Percentiles rank a stretch among this genome's conserved stretches.
Conservation (phyloP, 306 rosid genomes). For the Medicago ruthenica region DNA sequence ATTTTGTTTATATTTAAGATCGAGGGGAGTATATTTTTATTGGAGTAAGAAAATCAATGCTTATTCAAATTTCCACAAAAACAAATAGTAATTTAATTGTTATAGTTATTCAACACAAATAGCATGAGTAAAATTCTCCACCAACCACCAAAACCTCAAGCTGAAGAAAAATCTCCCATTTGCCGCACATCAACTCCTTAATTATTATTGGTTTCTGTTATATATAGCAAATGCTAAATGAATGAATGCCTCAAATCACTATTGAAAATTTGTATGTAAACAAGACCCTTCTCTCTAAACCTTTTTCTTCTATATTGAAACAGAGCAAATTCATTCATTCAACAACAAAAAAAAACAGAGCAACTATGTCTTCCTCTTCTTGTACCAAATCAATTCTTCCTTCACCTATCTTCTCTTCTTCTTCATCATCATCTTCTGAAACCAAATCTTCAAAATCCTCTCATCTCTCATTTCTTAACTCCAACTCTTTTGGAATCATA, state of each 20-base stretch:
- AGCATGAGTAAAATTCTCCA: slow-evolving; percentile 7
- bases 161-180: slow-evolving; percentile 2
- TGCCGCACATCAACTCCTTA: neutral
- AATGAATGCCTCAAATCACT: neutral
- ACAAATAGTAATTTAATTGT: neutral
- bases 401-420: slow-evolving; percentile 30
- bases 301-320: neutral
- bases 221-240: slow-evolving; percentile 14
- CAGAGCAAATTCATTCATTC: neutral
- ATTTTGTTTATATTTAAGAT: too few species aligned
- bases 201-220: slow-evolving; percentile 14
- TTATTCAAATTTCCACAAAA: neutral
- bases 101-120: neutral
- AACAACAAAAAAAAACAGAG: neutral
- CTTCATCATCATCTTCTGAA: neutral
- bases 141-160: neutral
- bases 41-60: neutral
- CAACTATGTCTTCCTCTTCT: slow-evolving; percentile 62
- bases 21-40: neutral
- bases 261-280: neutral
- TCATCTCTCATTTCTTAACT: slow-evolving; percentile 53
- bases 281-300: neutral
- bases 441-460: slow-evolving; percentile 34
- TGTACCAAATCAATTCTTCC: slow-evolving; percentile 47
- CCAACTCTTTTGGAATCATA: slow-evolving; percentile 13